Conservation (phyloP, 164 flowering plant genomes). For the Tetrastigma voinierianum region DNA sequence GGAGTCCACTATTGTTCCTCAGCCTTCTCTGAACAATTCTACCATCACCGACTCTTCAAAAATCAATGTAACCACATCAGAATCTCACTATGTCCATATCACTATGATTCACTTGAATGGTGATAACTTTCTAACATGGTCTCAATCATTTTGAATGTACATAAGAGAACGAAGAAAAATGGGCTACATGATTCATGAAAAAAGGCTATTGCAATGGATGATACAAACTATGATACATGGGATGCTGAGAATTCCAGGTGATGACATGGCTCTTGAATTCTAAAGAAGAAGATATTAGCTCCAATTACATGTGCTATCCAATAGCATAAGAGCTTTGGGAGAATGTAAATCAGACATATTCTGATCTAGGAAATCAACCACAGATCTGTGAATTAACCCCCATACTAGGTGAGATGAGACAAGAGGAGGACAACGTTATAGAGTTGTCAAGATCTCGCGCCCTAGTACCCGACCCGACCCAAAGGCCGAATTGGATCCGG, state of each 20-base stretch:
- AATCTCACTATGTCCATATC: too few species aligned
- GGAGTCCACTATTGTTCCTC: not conserved
- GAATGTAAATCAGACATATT: not conserved
- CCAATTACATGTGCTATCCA: not conserved
- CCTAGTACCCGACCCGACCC: too few species aligned
- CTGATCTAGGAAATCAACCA: not conserved
- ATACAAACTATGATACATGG: not conserved
- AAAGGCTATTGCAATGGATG: not conserved
- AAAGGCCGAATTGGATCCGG: too few species aligned
- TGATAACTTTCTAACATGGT: not conserved
- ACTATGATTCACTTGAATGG: too few species aligned
- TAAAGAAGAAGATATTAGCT: not conserved
- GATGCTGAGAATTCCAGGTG: conserved; percentile 1
- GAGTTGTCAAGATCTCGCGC: too few species aligned
- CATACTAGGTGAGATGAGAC: not conserved
- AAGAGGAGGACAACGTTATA: not conserved
- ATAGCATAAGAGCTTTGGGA: not conserved
- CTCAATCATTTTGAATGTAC: not conserved
- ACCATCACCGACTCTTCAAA: too few species aligned
- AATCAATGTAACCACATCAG: too few species aligned
- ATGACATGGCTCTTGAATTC: too few species aligned
- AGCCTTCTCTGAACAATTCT: too few species aligned
- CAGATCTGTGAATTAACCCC: not conserved
- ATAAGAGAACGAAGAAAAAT: not conserved
- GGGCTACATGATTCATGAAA: not conserved